These are phyloP conservation scores for Ophiocordyceps camponoti-floridani DNA, from an alignment of 2,329 filamentous ascomycete genomes.

Conservation along the genomic window DNA sequence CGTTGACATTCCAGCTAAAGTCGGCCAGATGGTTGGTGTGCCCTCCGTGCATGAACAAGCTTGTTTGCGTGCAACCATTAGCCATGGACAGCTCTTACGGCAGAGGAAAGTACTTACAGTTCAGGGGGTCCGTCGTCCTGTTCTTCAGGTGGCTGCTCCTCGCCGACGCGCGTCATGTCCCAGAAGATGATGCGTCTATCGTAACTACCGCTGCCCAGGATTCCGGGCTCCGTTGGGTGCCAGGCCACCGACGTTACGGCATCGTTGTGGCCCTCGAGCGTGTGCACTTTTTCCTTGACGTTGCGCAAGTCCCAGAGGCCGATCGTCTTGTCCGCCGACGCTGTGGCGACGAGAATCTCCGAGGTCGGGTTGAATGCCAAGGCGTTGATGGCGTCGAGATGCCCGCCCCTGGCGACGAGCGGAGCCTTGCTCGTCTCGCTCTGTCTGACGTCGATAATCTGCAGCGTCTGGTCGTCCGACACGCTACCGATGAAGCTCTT, in stretches of 20 bases:
- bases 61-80: constrained; percentile 16
- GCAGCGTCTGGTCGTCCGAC: constrained; percentile 84
- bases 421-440: constrained; percentile 47
- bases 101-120: constrained; percentile 38
- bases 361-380: constrained; percentile 82
- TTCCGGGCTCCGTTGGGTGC: constrained; percentile 80
- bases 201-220: constrained; percentile 82
- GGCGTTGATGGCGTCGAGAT: constrained; percentile 89
- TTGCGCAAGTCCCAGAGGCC: constrained; percentile 92
- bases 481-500: constrained; percentile 78
- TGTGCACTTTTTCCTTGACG: constrained; percentile 76
- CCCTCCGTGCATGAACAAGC: constrained; percentile 94
- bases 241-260: constrained; percentile 84
- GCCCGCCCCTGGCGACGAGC: constrained; percentile 52
- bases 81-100: not conserved
- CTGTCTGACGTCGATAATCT: constrained; percentile 75
- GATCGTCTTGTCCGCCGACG: constrained; percentile 87
- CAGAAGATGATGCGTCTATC: constrained; percentile 91
- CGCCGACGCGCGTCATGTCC: constrained; percentile 81
- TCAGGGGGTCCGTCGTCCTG: constrained; percentile 89
- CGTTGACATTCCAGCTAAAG: constrained; percentile 94
- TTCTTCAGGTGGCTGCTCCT: constrained; percentile 90
- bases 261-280: constrained; percentile 73
- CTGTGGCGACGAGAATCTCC: constrained; percentile 83
- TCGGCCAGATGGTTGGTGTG: constrained; percentile 95